Evolutionary conservation across 2,329 filamentous ascomycete species (phyloP).

Genomic region (Fulvia fulva): DNA sequence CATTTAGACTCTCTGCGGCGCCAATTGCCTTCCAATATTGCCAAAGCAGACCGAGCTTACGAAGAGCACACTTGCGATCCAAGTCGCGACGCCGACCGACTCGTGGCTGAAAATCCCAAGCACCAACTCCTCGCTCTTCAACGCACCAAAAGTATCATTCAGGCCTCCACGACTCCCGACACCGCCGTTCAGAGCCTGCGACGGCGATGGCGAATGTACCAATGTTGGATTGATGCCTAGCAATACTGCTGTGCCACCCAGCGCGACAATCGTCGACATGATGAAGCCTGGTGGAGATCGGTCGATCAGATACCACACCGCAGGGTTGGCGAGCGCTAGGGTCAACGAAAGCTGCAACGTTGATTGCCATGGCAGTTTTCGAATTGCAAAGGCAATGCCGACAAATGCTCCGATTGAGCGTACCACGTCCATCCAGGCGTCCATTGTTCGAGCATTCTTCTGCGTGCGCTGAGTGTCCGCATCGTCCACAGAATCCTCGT

Average conservation of each 20-base stretch:
- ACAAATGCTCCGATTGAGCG: constrained; percentile 68
- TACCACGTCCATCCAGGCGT: constrained; percentile 66
- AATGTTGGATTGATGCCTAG: constrained; percentile 73
- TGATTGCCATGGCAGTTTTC: constrained; percentile 87
- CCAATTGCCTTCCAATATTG: constrained; percentile 81
- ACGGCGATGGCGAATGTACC: constrained; percentile 62
- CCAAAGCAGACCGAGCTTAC: constrained; percentile 95
- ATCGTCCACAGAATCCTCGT: constrained; percentile 36
- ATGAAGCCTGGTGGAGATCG: constrained; percentile 80
- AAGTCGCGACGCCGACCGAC: constrained; percentile 69
- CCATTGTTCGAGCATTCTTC: constrained; percentile 15
- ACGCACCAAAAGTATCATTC: constrained; percentile 18
- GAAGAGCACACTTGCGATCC: constrained; percentile 90
- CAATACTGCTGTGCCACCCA: constrained; percentile 69
- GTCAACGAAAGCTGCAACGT: constrained; percentile 90
- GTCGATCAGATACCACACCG: constrained; percentile 94
- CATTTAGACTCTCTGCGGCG: constrained; percentile 31
- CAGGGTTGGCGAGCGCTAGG: constrained; percentile 84
- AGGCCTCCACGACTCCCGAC: constrained; percentile 11
- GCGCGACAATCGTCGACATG: constrained; percentile 68
- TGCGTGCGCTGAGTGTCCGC: constrained; percentile 8
- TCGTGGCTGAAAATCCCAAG: constrained; percentile 57
- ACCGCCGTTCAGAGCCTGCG: constrained; percentile 30
- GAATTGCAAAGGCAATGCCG: constrained; percentile 75
- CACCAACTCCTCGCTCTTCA: constrained; percentile 25